Percentiles rank a stretch among this genome's conserved stretches.
Evolutionary conservation across 352 stramenopile species (phyloP).

Genomic region (Nothophytophthora sp.): DNA sequence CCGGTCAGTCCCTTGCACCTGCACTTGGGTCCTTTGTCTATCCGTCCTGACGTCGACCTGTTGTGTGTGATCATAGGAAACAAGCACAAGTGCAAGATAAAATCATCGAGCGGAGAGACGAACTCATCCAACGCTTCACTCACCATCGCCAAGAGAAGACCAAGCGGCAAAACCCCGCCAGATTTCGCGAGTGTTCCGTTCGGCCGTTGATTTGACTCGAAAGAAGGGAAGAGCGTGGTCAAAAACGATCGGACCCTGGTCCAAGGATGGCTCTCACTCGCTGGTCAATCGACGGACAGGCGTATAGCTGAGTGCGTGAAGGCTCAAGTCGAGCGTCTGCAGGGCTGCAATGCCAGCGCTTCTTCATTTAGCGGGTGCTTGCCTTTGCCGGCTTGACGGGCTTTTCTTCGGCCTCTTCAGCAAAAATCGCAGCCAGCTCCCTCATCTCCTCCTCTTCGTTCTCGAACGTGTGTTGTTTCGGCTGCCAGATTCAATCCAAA

Average conservation of each 20-base stretch:
- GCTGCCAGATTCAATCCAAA: not conserved
- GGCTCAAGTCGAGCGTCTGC: no score
- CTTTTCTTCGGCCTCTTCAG: not conserved
- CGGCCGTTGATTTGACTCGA: conserved; percentile 30
- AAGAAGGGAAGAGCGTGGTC: no score
- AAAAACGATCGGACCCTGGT: no score
- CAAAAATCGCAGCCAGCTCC: conserved; percentile 24
- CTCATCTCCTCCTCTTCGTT: conserved; percentile 28
- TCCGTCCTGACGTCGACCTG: conserved; percentile 2
- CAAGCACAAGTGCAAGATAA: conserved; percentile 41
- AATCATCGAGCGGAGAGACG: conserved; percentile 60
- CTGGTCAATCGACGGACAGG: no score
- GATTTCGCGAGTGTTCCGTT: conserved; percentile 53
- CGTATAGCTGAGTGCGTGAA: no score
- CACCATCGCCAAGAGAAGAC: conserved; percentile 56
- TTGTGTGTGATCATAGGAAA: conserved; percentile 26
- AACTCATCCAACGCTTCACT: conserved; percentile 54
- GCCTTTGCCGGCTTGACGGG: no score
- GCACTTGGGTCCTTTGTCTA: not conserved
- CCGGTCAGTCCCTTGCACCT: conserved; percentile 11
- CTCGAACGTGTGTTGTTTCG: conserved; percentile 2
- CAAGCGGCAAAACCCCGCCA: conserved; percentile 36
- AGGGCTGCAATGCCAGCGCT: no score
- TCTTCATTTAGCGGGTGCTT: no score
- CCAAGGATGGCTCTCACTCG: no score